phyloP scores from a whole-genome alignment of 306 rosid species.

The Crotalaria pallida region DNA sequence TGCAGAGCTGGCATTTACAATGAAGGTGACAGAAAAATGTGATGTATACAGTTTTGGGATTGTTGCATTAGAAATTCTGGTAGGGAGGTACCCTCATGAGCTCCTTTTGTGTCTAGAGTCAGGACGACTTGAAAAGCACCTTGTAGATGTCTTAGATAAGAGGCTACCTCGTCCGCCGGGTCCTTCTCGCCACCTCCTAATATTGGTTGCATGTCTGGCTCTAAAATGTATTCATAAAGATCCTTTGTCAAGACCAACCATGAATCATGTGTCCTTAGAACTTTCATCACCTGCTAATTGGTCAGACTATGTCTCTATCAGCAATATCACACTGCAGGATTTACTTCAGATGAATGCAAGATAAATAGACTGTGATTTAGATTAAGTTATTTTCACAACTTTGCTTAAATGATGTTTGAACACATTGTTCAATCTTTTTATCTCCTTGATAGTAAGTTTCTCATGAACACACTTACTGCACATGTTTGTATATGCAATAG shows the following conservation, averaged over 20 bases:
- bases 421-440: background rate
- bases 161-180: conserved; percentile 8
- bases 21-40: conserved; percentile 28
- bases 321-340: conserved; percentile 6
- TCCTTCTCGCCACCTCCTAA: background rate
- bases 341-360: background rate
- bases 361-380: background rate
- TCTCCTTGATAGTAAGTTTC: background rate
- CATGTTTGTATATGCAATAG: too few relatives aligned
- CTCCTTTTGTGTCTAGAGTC: background rate
- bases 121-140: background rate
- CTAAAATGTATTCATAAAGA: conserved; percentile 11
- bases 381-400: background rate
- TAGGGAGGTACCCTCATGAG: conserved; percentile 17
- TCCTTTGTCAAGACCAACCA: conserved; percentile 19
- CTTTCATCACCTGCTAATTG: background rate
- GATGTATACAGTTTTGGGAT: conserved; percentile 26
- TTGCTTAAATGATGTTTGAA: background rate
- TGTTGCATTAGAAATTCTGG: conserved; percentile 15
- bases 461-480: background rate
- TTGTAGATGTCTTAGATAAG: conserved; percentile 19
- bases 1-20: conserved; percentile 23
- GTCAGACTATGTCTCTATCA: background rate
- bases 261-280: conserved; percentile 15
- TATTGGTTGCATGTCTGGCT: background rate